Conservation (phyloP, 2,329 filamentous ascomycete genomes). For the Ceratocystiopsis minuta region DNA sequence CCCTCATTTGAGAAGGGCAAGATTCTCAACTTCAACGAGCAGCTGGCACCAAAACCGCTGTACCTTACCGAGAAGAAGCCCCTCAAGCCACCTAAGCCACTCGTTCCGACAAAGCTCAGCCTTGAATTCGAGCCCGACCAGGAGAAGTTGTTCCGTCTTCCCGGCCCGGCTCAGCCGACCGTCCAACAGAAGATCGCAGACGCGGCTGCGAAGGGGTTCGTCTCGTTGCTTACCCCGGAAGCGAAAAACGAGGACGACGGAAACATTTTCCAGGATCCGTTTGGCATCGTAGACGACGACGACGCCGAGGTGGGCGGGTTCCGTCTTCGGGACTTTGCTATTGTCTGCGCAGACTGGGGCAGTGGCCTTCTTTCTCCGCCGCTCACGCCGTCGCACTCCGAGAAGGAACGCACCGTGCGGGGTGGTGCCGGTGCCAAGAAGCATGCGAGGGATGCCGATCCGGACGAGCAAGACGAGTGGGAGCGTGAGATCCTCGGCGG, state of each 20-base stretch:
- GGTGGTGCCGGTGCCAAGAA: conserved; percentile 17
- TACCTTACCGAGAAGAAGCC: conserved; percentile 65
- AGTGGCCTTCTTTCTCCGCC: conserved; percentile 35
- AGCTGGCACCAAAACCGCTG: conserved; percentile 67
- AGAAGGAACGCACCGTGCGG: not conserved
- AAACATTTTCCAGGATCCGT: conserved; percentile 17
- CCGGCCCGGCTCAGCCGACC: conserved; percentile 33
- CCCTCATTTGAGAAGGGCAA: conserved; percentile 62
- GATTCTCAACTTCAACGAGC: conserved; percentile 60
- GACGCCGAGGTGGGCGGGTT: conserved; percentile 55
- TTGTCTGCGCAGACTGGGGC: conserved; percentile 79
- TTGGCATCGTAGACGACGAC: conserved; percentile 25
- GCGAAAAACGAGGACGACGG: conserved; percentile 24
- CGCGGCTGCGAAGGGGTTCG: conserved; percentile 28
- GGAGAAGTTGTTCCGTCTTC: conserved; percentile 68
- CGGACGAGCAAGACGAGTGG: conserved; percentile 41
- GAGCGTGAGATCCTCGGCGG: conserved; percentile 38
- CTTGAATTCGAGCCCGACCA: conserved; percentile 76
- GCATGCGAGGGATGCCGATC: conserved; percentile 18
- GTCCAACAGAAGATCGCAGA: conserved; percentile 40
- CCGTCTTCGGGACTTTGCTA: conserved; percentile 61
- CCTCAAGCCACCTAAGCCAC: conserved; percentile 57
- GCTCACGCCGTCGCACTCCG: conserved; percentile 10
- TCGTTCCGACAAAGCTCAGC: conserved; percentile 74
- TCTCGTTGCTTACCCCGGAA: conserved; percentile 24